These are phyloP conservation scores for Yamadazyma spencermartinsiae DNA, from an alignment of 1,139 yeast species.

Conservation along the genomic window DNA sequence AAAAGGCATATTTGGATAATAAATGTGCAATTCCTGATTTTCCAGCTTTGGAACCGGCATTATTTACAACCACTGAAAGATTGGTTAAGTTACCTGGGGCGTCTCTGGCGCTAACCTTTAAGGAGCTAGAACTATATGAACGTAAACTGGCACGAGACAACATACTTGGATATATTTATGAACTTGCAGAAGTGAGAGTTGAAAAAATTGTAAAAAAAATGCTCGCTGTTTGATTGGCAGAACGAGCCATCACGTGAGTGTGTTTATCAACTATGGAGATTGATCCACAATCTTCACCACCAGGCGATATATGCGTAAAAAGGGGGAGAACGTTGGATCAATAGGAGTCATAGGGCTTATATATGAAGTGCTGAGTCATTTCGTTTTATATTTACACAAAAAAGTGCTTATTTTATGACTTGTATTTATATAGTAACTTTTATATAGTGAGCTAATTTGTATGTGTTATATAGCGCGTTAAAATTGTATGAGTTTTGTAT, in stretches of 20 bases:
- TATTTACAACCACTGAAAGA: conserved; percentile 69
- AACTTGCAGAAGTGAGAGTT: conserved; percentile 2
- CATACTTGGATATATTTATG: conserved; percentile 24
- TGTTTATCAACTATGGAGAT: no score
- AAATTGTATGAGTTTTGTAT: no score
- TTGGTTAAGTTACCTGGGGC: conserved; percentile 64
- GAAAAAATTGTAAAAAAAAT: conserved; percentile 11
- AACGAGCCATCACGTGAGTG: conserved; percentile 13
- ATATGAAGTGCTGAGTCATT: no score
- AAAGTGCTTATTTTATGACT: no score
- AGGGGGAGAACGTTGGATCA: no score
- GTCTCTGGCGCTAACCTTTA: conserved; percentile 49
- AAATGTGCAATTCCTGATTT: conserved; percentile 87
- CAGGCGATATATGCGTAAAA: no score
- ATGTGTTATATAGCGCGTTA: no score
- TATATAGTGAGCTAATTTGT: no score
- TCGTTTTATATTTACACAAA: no score
- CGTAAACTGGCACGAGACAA: conserved; percentile 47
- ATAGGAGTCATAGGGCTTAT: no score
- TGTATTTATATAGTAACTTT: no score
- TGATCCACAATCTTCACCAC: no score
- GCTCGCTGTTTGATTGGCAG: conserved; percentile 23
- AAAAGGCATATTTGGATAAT: conserved; percentile 80
- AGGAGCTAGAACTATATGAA: conserved; percentile 50
- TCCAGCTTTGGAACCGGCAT: conserved; percentile 80